These are phyloP conservation scores for Retiboletus flavoniger DNA, from an alignment of 1,284 basidiomycete species.

Conservation along the genomic window DNA sequence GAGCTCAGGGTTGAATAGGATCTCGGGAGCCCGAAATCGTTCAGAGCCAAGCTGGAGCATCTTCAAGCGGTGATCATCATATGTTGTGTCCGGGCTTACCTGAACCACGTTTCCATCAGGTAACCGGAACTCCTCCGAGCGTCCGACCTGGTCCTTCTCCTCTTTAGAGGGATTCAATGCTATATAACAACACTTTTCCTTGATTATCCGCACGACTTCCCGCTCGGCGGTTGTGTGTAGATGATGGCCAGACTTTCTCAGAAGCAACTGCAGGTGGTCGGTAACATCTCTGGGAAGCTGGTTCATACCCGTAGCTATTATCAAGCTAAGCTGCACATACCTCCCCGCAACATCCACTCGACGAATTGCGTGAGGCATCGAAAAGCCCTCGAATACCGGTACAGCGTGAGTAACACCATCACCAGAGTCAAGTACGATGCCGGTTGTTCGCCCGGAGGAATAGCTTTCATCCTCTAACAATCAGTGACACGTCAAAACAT, in stretches of 20 bases:
- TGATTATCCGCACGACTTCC: conserved; percentile 96
- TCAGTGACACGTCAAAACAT: conserved; percentile 12
- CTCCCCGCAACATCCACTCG: conserved; percentile 95
- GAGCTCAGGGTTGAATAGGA: conserved; percentile 96
- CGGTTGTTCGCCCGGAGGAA: conserved; percentile 98
- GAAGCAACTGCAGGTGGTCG: conserved; percentile 89
- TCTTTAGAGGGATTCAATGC: conserved; percentile 90
- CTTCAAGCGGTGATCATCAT: conserved; percentile 5
- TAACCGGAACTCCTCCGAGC: conserved; percentile 87
- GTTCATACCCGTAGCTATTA: conserved; percentile 13
- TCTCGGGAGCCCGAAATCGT: conserved; percentile 96
- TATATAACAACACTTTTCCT: conserved; percentile 97
- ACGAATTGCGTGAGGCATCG: conserved; percentile 97
- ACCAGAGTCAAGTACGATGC: conserved; percentile 97
- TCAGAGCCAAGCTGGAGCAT: conserved; percentile 81
- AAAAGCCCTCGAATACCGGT: conserved; percentile 98
- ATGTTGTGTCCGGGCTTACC: conserved; percentile 45
- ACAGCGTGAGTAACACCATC: conserved; percentile 99
- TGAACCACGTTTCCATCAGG: conserved; percentile 95
- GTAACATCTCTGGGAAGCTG: conserved; percentile 79
- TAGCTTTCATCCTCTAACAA: conserved; percentile 66
- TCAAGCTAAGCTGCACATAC: conserved; percentile 41
- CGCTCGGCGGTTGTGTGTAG: conserved; percentile 96
- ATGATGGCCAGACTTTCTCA: conserved; percentile 94
- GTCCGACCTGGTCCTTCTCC: conserved; percentile 83